Evolutionary conservation across 1,284 basidiomycete genomes (phyloP).

Genomic region (Malassezia globosa): DNA sequence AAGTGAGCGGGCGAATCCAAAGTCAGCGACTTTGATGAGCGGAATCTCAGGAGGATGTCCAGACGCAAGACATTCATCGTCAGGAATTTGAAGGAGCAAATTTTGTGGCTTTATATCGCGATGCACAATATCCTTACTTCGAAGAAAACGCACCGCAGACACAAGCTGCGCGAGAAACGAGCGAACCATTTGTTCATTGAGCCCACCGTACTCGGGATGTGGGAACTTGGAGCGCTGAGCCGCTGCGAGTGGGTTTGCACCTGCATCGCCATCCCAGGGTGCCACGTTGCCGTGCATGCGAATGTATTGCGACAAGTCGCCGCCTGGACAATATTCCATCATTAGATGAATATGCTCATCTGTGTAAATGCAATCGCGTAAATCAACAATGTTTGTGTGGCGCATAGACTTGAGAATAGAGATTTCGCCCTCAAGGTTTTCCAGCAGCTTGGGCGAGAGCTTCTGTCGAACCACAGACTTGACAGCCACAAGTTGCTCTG

Average conservation of each 20-base stretch:
- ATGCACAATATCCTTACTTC: slow-evolving; percentile 80
- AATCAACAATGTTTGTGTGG: slow-evolving; percentile 82
- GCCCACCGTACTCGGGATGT: slow-evolving; percentile 77
- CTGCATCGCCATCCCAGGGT: slow-evolving; percentile 18
- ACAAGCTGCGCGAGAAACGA: slow-evolving; percentile 92
- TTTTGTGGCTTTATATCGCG: slow-evolving; percentile 96
- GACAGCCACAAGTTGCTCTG: slow-evolving; percentile 60
- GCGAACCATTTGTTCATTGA: slow-evolving; percentile 79
- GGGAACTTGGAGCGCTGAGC: slow-evolving; percentile 57
- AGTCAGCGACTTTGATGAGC: slow-evolving; percentile 60
- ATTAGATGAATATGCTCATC: slow-evolving; percentile 90
- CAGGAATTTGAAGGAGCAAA: slow-evolving; percentile 72
- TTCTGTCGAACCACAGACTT: slow-evolving; percentile 86
- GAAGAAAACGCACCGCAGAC: slow-evolving; percentile 80
- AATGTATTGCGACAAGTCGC: slow-evolving; percentile 90
- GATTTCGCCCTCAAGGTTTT: slow-evolving; percentile 94
- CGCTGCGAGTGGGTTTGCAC: slow-evolving; percentile 5
- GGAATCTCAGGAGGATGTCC: slow-evolving; percentile 69
- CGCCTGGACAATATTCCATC: slow-evolving; percentile 92
- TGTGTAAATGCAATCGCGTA: slow-evolving; percentile 85
- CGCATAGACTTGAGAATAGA: slow-evolving; percentile 87
- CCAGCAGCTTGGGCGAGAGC: slow-evolving; percentile 80
- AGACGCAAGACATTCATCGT: slow-evolving; percentile 62
- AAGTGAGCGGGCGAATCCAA: slow-evolving; percentile 87
- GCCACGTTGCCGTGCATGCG: slow-evolving; percentile 47